phyloP scores from a whole-genome alignment of 805 yeast genomes.

The Saccharomyces eubayanus region DNA sequence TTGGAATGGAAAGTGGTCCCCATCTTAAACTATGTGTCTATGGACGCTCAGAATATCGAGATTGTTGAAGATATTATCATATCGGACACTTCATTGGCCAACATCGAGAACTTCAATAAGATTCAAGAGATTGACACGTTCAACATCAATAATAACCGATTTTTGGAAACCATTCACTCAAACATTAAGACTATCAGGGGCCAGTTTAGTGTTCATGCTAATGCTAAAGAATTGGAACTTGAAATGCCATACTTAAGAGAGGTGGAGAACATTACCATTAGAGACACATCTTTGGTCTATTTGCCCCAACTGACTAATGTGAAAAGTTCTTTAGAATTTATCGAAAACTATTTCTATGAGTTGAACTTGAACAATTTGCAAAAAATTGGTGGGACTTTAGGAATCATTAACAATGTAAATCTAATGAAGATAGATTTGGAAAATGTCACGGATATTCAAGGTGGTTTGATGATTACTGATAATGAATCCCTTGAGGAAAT shows the following conservation, averaged over 20 bases:
- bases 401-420: constrained; percentile 50
- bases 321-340: constrained; percentile 52
- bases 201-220: constrained; percentile 56
- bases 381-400: constrained; percentile 60
- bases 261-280: constrained; percentile 58
- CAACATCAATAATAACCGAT: constrained; percentile 67
- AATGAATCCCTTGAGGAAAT: constrained; percentile 46
- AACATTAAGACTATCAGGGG: constrained; percentile 47
- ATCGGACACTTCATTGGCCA: constrained; percentile 67
- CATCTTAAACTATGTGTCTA: constrained; percentile 48
- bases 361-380: constrained; percentile 50
- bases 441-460: constrained; percentile 53
- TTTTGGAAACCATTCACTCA: constrained; percentile 51
- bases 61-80: constrained; percentile 47
- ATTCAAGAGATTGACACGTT: constrained; percentile 46
- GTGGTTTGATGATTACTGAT: constrained; percentile 65
- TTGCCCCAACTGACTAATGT: constrained; percentile 44
- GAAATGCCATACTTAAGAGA: constrained; percentile 43
- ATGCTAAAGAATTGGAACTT: constrained; percentile 48
- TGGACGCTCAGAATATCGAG: constrained; percentile 41
- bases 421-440: constrained; percentile 45
- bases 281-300: constrained; percentile 46
- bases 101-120: constrained; percentile 50
- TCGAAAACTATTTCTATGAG: constrained; percentile 47
- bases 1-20: constrained; percentile 70